Percentiles rank a stretch among this genome's conserved stretches.
phyloP scores from a whole-genome alignment of 2,329 filamentous ascomycete genomes.

The Blastomyces parvus region DNA sequence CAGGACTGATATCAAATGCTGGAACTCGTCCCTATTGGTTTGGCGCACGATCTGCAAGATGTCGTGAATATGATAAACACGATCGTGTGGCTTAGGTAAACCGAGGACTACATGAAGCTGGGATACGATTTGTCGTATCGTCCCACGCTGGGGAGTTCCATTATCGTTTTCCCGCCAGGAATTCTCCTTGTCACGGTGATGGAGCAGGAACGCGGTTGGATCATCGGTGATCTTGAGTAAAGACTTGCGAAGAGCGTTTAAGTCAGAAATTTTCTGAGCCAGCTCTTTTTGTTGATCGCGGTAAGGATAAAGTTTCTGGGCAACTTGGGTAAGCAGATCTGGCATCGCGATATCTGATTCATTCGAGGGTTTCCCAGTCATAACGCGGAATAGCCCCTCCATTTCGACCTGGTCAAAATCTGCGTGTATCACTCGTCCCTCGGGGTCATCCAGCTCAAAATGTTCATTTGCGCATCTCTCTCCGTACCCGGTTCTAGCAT shows the following conservation, averaged over 20 bases:
- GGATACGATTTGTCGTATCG: not conserved
- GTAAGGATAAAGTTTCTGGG: not conserved
- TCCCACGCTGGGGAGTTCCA: not conserved
- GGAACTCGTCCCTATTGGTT: not conserved
- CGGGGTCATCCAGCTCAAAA: not conserved
- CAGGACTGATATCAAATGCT: not conserved
- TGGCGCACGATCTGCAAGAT: not conserved
- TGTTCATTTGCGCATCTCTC: not conserved
- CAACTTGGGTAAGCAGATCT: constrained; percentile 17
- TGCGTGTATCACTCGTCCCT: constrained; percentile 17
- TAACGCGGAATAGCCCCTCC: constrained; percentile 17
- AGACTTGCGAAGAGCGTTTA: not conserved
- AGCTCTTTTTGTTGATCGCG: not conserved
- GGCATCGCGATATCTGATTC: constrained; percentile 17
- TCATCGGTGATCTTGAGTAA: not conserved
- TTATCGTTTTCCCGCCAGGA: not conserved
- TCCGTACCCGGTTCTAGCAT: not conserved
- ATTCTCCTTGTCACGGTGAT: not conserved
- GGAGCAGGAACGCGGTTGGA: not conserved
- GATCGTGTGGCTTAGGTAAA: not conserved
- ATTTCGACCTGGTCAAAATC: constrained; percentile 22
- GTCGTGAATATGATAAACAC: not conserved
- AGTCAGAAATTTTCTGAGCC: not conserved
- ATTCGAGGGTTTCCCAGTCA: constrained; percentile 3
- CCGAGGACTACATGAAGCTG: not conserved